Base-by-base conservation (phyloP, 805 yeast species). In the Lipomyces kockii region DNA sequence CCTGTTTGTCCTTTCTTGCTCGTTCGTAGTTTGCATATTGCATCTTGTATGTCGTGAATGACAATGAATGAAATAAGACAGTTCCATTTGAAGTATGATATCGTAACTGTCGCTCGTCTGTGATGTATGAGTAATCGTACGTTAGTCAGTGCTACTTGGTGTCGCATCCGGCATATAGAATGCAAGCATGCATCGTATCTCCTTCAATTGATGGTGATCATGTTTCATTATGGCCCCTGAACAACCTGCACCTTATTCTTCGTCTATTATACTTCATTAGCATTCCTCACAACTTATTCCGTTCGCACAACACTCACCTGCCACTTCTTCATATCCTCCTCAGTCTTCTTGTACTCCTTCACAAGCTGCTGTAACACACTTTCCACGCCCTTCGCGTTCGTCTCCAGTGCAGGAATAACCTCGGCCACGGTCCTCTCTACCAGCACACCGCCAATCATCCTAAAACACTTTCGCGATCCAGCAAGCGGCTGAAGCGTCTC, bases 391-490 rank as follows among this genome's bases (percentile, higher is more conserved):
- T 78, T 77, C 27, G 82, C 74, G 72, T 90, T 92, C 32, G 85
- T 81, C 61, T 83, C 82, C 63, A 92, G 79, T 11, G 88, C 82
- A 12, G 88, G 88, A 3, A 84, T 78, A 3, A 93, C 95, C 53
- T 90, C 92, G n/a, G 83, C 87, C 3, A 92, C 95, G 3, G 87
- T 83, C 71, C 90, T 88, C 75, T 92, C 96, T 20, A 93, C 90
- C 39, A 94, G 82, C 2, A 93, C 97, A 9, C 97, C 96, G 32
- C 97, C 98, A 39, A 94, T 85, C 97, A 95, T 92, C 74, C 97
- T 87, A 80, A 87, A 92, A 75, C 98, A 92, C 76, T 88, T 87
- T 68, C 99, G 85, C 57, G 84, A 86, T 1, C 73, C 69, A 29
- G 87, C 87, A 9, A 86, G 80, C 0, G 79, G 80, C 55, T 78